Evolutionary conservation across 179 eudicot species (phyloP).

Genomic region (Sideroxylon spinosum): DNA sequence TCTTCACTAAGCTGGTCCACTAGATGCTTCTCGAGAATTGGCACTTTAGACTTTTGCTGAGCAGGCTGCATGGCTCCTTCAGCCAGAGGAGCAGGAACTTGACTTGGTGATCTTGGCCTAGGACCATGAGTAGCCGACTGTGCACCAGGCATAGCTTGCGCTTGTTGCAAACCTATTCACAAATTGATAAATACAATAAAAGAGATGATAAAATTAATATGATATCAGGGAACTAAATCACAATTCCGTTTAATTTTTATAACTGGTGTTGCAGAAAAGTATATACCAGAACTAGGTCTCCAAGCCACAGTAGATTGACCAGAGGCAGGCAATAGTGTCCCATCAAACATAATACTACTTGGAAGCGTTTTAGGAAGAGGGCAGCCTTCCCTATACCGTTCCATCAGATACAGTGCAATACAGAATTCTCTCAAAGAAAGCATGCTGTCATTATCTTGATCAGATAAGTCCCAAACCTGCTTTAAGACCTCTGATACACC

Average conservation of each 20-base stretch:
- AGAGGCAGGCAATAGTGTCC: constrained; percentile 43
- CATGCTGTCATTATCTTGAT: constrained; percentile 98
- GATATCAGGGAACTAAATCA: no score
- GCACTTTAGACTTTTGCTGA: constrained; percentile 78
- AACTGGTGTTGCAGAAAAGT: not conserved
- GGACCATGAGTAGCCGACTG: constrained; percentile 45
- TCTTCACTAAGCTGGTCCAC: constrained; percentile 85
- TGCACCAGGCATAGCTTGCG: constrained; percentile 45
- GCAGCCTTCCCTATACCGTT: constrained; percentile 90
- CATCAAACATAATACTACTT: constrained; percentile 46
- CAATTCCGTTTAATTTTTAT: no score
- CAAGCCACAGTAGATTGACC: constrained; percentile 52
- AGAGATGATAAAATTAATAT: not conserved
- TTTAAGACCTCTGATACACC: constrained; percentile 75
- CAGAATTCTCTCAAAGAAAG: constrained; percentile 95
- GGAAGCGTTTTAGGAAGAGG: constrained; percentile 86
- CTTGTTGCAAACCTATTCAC: constrained; percentile 58
- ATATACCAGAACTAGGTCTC: constrained; percentile 71
- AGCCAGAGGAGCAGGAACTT: constrained; percentile 45
- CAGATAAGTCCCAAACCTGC: constrained; percentile 99
- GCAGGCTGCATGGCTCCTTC: constrained; percentile 58
- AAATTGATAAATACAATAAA: not conserved
- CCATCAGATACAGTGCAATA: constrained; percentile 96
- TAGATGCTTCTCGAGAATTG: constrained; percentile 81
- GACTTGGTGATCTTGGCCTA: constrained; percentile 68